Evolutionary conservation across 805 yeast species (phyloP).

Genomic region (Candida nitratophila): DNA sequence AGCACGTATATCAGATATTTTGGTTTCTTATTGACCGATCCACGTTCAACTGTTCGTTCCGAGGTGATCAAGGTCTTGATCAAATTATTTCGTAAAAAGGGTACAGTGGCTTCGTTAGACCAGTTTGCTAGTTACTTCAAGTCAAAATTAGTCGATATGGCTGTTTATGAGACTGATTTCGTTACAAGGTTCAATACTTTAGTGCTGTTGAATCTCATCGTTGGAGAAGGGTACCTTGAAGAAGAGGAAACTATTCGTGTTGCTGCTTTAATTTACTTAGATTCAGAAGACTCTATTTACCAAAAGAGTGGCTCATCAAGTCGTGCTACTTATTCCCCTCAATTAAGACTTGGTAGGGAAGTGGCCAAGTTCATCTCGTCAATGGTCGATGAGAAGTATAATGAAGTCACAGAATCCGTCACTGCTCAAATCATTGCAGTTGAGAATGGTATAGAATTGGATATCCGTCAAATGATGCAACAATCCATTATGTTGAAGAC

Average conservation of each 20-base stretch:
- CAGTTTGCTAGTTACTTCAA: conserved; percentile 76
- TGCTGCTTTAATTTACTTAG: conserved; percentile 31
- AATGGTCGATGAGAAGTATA: conserved; percentile 33
- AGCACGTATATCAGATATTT: conserved; percentile 66
- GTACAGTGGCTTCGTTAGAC: conserved; percentile 55
- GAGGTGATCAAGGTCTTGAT: conserved; percentile 55
- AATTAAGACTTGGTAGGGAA: conserved; percentile 32
- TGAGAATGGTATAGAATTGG: conserved; percentile 16
- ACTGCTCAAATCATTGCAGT: conserved; percentile 23
- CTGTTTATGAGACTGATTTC: conserved; percentile 45
- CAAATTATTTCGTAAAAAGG: conserved; percentile 36
- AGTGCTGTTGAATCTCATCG: conserved; percentile 46
- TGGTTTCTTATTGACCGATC: conserved; percentile 83
- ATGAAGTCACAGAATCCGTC: conserved; percentile 30
- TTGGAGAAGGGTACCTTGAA: conserved; percentile 56
- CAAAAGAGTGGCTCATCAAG: conserved; percentile 12
- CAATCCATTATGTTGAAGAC: conserved; percentile 20
- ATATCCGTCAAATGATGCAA: conserved; percentile 22
- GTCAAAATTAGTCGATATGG: conserved; percentile 57
- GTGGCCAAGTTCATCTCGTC: conserved; percentile 47
- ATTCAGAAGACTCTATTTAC: conserved; percentile 17
- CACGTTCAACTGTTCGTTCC: conserved; percentile 48
- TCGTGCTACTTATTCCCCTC: not conserved
- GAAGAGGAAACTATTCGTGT: conserved; percentile 45
- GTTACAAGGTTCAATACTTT: conserved; percentile 48